Evolutionary conservation across 2,329 filamentous ascomycete species (phyloP).

Genomic region (Alternaria triticimaculans): DNA sequence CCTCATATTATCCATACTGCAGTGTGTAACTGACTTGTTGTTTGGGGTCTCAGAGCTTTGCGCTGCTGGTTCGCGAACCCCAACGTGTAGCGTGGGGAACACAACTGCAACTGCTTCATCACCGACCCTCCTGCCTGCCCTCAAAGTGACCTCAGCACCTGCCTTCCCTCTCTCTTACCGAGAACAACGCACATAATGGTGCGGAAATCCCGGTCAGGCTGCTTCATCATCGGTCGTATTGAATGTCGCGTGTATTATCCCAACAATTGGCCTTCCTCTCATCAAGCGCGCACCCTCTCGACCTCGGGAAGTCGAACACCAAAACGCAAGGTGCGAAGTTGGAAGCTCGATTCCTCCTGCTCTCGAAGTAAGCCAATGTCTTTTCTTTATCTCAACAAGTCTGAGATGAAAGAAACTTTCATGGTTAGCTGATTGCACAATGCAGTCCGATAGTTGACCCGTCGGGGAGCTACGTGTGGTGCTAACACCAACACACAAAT

Average conservation of each 20-base stretch:
- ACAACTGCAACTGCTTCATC: background rate
- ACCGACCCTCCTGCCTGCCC: background rate
- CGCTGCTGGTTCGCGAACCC: background rate
- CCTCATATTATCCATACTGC: background rate
- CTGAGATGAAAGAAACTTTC: background rate
- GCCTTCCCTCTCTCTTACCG: background rate
- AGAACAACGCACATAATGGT: background rate
- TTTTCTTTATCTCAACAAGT: background rate
- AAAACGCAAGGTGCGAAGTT: background rate
- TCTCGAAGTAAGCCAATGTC: background rate
- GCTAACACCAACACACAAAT: background rate
- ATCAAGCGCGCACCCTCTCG: background rate
- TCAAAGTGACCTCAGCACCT: background rate
- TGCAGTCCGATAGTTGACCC: background rate
- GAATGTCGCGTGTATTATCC: background rate
- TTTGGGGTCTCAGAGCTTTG: slow-evolving; percentile 17
- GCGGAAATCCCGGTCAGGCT: background rate
- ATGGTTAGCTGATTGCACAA: background rate
- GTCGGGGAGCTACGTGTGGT: background rate
- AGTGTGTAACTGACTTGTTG: background rate
- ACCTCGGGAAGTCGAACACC: background rate
- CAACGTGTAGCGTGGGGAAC: background rate
- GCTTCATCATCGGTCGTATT: background rate
- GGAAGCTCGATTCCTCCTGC: background rate
- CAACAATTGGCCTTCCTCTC: background rate